phyloP scores from a whole-genome alignment of 768 basidiomycete genomes.

The Chlorophyllum brunneum region DNA sequence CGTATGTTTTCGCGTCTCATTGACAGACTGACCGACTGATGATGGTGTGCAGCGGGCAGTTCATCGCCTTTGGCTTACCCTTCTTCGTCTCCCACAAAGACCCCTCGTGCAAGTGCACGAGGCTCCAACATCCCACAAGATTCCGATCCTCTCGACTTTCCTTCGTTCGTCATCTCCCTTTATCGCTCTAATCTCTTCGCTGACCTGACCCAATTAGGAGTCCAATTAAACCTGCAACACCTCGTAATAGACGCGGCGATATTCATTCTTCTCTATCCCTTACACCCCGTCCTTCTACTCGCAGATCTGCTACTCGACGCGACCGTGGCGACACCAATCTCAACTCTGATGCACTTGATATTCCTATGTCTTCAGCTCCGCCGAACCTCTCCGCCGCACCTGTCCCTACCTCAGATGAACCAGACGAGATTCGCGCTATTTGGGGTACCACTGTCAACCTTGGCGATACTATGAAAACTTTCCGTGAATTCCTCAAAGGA shows the following conservation, averaged over 20 bases:
- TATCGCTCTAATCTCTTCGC: background rate
- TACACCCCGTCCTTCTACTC: conserved; percentile 42
- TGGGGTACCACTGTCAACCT: conserved; percentile 98
- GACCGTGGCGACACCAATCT: conserved; percentile 37
- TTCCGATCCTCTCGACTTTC: conserved; percentile 70
- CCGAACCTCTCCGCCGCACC: conserved; percentile 57
- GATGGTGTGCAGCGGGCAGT: conserved; percentile 39
- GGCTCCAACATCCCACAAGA: conserved; percentile 41
- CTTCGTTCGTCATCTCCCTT: conserved; percentile 44
- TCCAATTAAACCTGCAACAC: conserved; percentile 51
- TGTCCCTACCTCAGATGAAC: conserved; percentile 57
- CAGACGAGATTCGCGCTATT: conserved; percentile 85
- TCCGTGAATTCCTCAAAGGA: conserved; percentile 82
- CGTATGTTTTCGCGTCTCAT: conserved; percentile 30
- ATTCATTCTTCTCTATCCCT: conserved; percentile 80
- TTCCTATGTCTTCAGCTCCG: conserved; percentile 54
- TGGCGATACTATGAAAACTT: conserved; percentile 85
- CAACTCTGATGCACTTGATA: conserved; percentile 55
- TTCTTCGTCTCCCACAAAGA: conserved; percentile 56
- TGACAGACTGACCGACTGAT: conserved; percentile 6
- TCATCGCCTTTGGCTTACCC: conserved; percentile 66
- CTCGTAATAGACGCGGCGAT: conserved; percentile 78
- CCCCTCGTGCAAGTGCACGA: conserved; percentile 31
- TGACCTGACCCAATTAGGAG: conserved; percentile 33
- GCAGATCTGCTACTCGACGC: conserved; percentile 28